Evolutionary conservation across 2,329 filamentous ascomycete species (phyloP).

Genomic region (Neonectria faginata): DNA sequence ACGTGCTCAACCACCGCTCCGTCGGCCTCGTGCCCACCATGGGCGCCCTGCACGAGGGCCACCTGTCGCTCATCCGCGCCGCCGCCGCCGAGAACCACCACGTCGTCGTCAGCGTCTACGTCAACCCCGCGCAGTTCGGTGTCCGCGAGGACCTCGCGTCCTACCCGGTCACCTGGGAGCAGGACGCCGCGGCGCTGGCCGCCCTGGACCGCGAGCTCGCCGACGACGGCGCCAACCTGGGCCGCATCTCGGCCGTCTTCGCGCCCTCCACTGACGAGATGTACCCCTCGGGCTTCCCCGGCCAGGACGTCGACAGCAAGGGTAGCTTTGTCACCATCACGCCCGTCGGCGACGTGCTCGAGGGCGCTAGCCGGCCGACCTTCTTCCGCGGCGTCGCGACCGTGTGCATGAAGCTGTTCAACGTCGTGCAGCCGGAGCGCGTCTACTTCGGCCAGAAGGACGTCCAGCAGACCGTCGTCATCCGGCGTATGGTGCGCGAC

Average conservation of each 20-base stretch:
- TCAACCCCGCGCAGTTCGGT: slow-evolving; percentile 97
- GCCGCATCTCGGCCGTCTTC: slow-evolving; percentile 84
- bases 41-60: slow-evolving; percentile 95
- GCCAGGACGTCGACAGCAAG: slow-evolving; percentile 77
- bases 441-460: slow-evolving; percentile 98
- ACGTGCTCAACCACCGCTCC: slow-evolving; percentile 74
- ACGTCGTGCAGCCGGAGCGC: slow-evolving; percentile 68
- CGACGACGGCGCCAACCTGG: slow-evolving; percentile 67
- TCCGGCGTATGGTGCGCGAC: slow-evolving; percentile 87
- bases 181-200: slow-evolving; percentile 76
- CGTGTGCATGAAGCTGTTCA: slow-evolving; percentile 84
- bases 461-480: slow-evolving; percentile 93
- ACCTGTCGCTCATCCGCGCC: slow-evolving; percentile 85
- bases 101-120: slow-evolving; percentile 91
- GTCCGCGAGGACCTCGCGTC: slow-evolving; percentile 86
- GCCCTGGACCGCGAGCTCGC: slow-evolving; percentile 79
- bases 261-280: slow-evolving; percentile 85
- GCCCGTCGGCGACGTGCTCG: slow-evolving; percentile 82
- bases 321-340: slow-evolving; percentile 94
- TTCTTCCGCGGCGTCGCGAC: slow-evolving; percentile 98
- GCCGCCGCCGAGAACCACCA: slow-evolving; percentile 87
- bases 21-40: slow-evolving; percentile 96
- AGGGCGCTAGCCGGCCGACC: slow-evolving; percentile 87
- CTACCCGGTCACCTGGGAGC: slow-evolving; percentile 91
- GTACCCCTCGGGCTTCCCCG: slow-evolving; percentile 85